A percentile compares a stretch with the other conserved stretches of the same genome.
These are phyloP conservation scores for Cryptomeria japonica DNA, from an alignment of 75 land plant species.

Conservation along the genomic window DNA sequence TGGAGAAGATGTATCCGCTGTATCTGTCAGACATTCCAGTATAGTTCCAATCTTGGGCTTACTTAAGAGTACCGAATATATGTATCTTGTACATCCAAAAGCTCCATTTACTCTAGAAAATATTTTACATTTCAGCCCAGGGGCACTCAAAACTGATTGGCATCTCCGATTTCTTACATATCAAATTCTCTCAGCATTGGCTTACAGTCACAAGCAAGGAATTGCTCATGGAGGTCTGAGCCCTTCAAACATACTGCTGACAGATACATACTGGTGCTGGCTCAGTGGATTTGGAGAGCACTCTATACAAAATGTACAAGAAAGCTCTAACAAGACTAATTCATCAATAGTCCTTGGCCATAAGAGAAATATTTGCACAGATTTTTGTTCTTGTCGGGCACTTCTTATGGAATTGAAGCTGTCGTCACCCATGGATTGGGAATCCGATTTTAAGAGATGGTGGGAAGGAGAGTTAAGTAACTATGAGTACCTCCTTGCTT, in stretches of 20 bases:
- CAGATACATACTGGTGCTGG: constrained; percentile 70
- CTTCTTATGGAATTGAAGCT: constrained; percentile 54
- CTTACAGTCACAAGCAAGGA: constrained; percentile 63
- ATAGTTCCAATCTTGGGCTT: constrained; percentile 63
- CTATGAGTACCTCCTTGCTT: constrained; percentile 81
- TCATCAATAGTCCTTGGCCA: background rate
- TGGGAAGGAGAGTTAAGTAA: constrained; percentile 86
- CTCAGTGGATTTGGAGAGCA: constrained; percentile 39
- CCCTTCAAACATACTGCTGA: constrained; percentile 65
- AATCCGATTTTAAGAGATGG: constrained; percentile 57
- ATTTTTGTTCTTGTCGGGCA: constrained; percentile 39
- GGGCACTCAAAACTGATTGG: constrained; percentile 71
- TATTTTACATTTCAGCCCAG: constrained; percentile 74
- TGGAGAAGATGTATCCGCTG: constrained; percentile 21
- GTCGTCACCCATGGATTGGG: constrained; percentile 50
- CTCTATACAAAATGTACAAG: constrained; percentile 1
- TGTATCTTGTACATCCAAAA: constrained; percentile 43
- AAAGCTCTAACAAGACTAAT: background rate
- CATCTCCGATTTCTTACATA: constrained; percentile 68
- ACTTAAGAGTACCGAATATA: constrained; percentile 31
- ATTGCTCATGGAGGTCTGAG: constrained; percentile 61
- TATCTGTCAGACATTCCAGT: constrained; percentile 74
- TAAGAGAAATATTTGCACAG: constrained; percentile 14
- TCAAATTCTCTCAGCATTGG: constrained; percentile 73
- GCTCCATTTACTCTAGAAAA: constrained; percentile 69